A percentile compares a stretch with the other conserved stretches of the same genome.
Conservation (phyloP, 345 rosid species). For the Pugionium cornutum region DNA sequence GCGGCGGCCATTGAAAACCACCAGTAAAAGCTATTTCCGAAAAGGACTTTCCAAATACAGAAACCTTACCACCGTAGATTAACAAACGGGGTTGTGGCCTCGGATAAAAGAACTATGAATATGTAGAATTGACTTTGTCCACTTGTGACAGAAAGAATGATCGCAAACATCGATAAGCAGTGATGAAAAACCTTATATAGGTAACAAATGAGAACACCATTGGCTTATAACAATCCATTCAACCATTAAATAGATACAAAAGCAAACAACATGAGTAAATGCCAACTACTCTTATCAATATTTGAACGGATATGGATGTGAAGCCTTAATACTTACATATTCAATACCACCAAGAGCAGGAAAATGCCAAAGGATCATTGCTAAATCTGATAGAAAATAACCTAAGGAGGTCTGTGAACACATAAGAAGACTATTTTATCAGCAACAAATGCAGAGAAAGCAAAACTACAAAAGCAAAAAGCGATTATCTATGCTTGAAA, state of each 20-base stretch:
- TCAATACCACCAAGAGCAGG: constrained; percentile 80
- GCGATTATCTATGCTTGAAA: neutral
- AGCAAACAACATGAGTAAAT: too few relatives aligned
- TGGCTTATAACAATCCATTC: neutral
- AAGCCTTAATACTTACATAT: constrained; percentile 59
- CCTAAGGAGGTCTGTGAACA: constrained; percentile 64
- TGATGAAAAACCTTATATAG: constrained; percentile 68
- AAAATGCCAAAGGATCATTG: constrained; percentile 73
- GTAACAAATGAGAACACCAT: constrained; percentile 3
- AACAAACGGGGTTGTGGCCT: constrained; percentile 76
- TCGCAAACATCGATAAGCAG: constrained; percentile 68
- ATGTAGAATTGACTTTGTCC: constrained; percentile 79
- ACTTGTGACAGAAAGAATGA: constrained; percentile 63
- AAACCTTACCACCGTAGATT: constrained; percentile 75
- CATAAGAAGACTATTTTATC: neutral
- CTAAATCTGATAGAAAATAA: constrained; percentile 74
- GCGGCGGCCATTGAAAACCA: neutral
- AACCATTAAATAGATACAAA: too few relatives aligned
- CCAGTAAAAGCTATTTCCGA: neutral
- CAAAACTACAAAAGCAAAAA: neutral
- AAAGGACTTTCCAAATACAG: constrained; percentile 1
- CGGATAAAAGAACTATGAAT: constrained; percentile 78
- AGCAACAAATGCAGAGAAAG: neutral
- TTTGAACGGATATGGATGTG: neutral
- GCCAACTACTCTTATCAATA: neutral